Evolutionary conservation across 257 asterid species (phyloP), one percentile per base, ranked within the genome.

Genomic region (Capsicum pubescens): DNA sequence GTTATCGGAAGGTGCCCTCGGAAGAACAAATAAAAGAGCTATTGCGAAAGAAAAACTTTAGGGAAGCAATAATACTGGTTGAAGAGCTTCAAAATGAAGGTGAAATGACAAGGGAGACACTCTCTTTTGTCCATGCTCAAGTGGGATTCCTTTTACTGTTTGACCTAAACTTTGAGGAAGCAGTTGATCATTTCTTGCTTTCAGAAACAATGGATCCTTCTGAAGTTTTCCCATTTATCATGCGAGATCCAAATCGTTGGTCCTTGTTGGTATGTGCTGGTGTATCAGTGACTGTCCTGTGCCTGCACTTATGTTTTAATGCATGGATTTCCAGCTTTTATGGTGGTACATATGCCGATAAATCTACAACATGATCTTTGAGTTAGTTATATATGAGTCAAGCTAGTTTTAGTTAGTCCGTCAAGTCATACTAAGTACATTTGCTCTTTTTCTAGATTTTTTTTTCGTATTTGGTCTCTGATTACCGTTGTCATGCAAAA

Each of bases 201-300:
- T 90, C 99, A 86, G 98, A 97, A 81, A 90, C 91, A 46, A 92
- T 97, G 99, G 97, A 89, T 90, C 98, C 99, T 88, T 97, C 98
- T 81, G 99, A 95, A 91, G 86, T 97, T 90, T 97, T 97, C 77
- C 99, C 99, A 21, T 95, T 97, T 87, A 95, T 97, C 88, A 90
- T 92, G 95, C 93, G 92, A 66, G 99, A 93, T 88, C 99, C 99
- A 79, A 95, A 95, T 89, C 98, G 96, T 61, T 97, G 99, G 99
- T 92, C 98, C 48, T 90, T 97, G 82, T 90, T 92, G 98, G 99
- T 97, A 90, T 67, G 85, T 87, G 76, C 82, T 86, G 61, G 50
- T 83, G 55, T 56, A 82, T 44, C 59, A 57, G 10, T 39, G 17
- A 8, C 50, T 83, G 10, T 63, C 39, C 69, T 48, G 79, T 74